A percentile compares a stretch with the other conserved stretches of the same genome.
Conservation (phyloP, 2,329 filamentous ascomycete species). For the Trichoderma atrobrunneum region DNA sequence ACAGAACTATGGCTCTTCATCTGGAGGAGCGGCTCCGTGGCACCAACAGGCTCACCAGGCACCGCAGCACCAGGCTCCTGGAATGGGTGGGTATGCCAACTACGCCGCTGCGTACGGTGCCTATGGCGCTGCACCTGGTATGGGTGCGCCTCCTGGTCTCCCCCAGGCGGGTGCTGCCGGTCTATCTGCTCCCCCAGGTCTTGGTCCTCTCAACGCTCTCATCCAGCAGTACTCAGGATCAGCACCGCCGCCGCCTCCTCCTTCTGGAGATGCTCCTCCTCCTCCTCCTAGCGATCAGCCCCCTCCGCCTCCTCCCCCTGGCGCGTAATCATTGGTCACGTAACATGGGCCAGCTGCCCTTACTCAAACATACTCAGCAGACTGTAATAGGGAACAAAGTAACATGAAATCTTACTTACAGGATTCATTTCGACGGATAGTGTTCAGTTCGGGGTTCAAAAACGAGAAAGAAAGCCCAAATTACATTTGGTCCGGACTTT, state of each 20-base stretch:
- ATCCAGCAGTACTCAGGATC: conserved; percentile 63
- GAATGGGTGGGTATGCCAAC: conserved; percentile 55
- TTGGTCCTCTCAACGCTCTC: conserved; percentile 60
- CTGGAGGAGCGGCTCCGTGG: conserved; percentile 47
- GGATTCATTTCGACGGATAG: background rate
- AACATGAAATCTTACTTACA: background rate
- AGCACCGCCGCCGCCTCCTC: conserved; percentile 58
- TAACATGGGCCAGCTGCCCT: background rate
- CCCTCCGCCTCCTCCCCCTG: conserved; percentile 59
- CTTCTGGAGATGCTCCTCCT: conserved; percentile 49
- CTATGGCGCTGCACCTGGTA: conserved; percentile 48
- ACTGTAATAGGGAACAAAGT: conserved; percentile 11
- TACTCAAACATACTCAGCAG: conserved; percentile 2
- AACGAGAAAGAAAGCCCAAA: background rate
- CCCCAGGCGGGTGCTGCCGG: conserved; percentile 44
- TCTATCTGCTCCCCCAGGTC: conserved; percentile 53
- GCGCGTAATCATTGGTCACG: conserved; percentile 36
- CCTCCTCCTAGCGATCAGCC: conserved; percentile 48
- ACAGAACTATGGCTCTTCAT: conserved; percentile 23
- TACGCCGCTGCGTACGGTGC: conserved; percentile 48
- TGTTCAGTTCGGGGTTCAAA: background rate
- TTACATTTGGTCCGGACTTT: background rate
- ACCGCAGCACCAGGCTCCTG: conserved; percentile 50
- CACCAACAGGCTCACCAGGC: conserved; percentile 25
- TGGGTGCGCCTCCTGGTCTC: conserved; percentile 42